A percentile compares a stretch with the other conserved stretches of the same genome.
Evolutionary conservation across 2,329 filamentous ascomycete species (phyloP).

Genomic region (Beauveria bassiana): DNA sequence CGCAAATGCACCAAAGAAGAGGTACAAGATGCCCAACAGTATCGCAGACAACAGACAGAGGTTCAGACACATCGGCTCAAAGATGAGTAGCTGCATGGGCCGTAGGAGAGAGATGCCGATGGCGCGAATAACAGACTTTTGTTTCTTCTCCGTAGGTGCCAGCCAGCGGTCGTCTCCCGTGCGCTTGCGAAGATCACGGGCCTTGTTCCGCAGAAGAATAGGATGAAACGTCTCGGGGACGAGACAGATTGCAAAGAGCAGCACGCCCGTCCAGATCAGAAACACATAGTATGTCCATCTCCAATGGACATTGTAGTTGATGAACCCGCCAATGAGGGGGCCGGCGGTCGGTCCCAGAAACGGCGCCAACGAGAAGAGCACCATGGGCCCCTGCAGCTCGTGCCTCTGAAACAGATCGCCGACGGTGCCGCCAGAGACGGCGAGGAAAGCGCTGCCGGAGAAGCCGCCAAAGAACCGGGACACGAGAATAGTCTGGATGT

Average conservation of each 20-base stretch:
- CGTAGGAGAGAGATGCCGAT: conserved; percentile 52
- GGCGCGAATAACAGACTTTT: conserved; percentile 58
- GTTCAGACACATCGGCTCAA: conserved; percentile 79
- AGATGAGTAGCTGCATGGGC: conserved; percentile 71
- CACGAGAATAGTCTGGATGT: conserved; percentile 73
- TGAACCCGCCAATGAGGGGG: conserved; percentile 66
- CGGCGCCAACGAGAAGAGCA: conserved; percentile 62
- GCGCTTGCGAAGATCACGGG: conserved; percentile 57
- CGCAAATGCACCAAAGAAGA: conserved; percentile 85
- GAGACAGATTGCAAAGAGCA: conserved; percentile 56
- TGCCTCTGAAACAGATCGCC: conserved; percentile 67
- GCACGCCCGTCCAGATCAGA: conserved; percentile 67
- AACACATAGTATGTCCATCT: conserved; percentile 80
- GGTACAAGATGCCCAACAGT: conserved; percentile 78
- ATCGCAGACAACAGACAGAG: conserved; percentile 79
- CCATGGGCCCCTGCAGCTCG: conserved; percentile 73
- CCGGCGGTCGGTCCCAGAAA: conserved; percentile 56
- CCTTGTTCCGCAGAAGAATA: conserved; percentile 67
- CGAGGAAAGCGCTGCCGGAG: conserved; percentile 59
- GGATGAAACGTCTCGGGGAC: conserved; percentile 85
- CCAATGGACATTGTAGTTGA: conserved; percentile 69
- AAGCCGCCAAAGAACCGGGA: conserved; percentile 71
- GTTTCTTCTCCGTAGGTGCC: conserved; percentile 66
- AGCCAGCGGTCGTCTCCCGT: conserved; percentile 72
- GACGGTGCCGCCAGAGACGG: conserved; percentile 77